Conservation (phyloP, 2,329 filamentous ascomycete species). For the Ascochyta fabae region DNA sequence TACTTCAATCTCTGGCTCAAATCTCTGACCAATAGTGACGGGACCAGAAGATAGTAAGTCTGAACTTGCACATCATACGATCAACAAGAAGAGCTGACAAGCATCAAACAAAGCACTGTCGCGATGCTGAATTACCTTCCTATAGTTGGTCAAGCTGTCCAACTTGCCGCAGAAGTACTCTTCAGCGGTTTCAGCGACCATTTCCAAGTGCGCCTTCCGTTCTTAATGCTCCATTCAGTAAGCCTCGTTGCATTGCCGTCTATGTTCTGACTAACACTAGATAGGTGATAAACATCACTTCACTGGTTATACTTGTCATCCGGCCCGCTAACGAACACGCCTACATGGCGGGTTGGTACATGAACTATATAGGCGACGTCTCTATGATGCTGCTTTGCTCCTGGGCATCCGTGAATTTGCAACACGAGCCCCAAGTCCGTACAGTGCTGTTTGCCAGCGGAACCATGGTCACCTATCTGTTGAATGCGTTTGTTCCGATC, state of each 20-base stretch:
- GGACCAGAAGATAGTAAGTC: background rate
- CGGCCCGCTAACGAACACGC: conserved; percentile 12
- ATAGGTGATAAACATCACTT: background rate
- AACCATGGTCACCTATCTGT: conserved; percentile 4
- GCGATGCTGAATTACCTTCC: conserved; percentile 21
- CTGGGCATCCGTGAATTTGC: conserved; percentile 14
- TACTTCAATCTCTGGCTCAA: conserved; percentile 23
- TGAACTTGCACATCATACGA: background rate
- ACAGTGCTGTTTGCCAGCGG: conserved; percentile 16
- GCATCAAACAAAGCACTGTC: conserved; percentile 3
- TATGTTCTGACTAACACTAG: background rate
- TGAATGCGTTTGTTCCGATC: conserved; percentile 16
- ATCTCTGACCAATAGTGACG: conserved; percentile 11
- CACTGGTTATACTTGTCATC: conserved; percentile 6
- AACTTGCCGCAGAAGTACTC: conserved; percentile 14
- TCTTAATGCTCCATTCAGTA: conserved; percentile 11
- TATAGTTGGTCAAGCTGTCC: conserved; percentile 13
- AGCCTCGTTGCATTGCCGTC: conserved; percentile 2
- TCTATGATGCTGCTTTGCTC: conserved; percentile 13
- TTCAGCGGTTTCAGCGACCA: conserved; percentile 16
- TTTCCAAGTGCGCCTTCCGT: conserved; percentile 11
- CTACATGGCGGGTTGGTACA: conserved; percentile 19
- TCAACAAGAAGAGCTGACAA: background rate
- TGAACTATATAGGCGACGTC: conserved; percentile 12
- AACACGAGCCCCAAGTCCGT: conserved; percentile 15